Evolutionary conservation across 495 filamentous ascomycete species (phyloP), one percentile per base, ranked within the genome.

Genomic region (Penicillium taxi): DNA sequence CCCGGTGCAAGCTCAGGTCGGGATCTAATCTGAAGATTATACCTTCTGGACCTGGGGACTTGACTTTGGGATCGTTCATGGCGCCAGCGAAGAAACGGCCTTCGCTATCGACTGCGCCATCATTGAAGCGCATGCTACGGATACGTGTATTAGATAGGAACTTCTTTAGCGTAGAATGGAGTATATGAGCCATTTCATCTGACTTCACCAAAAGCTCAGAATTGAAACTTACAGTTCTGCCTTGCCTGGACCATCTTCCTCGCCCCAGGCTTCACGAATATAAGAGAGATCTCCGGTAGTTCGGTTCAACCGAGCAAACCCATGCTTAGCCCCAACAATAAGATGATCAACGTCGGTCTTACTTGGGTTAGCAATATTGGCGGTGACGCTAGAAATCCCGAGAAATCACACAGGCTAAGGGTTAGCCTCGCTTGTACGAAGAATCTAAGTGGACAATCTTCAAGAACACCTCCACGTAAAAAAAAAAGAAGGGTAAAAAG

Each of bases 41-140:
- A 16, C 76, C 78, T 65, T 67, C 61, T 29, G 60, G 39, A 13
- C 48, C 44, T 1, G 48, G 60, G 6, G 42, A 35, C 27, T 65
- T 42, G 25, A 65, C 44, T 29, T 67, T 67, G 15, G 66, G 61
- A 49, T 94, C 88, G 45, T 84, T 89, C 86, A 95, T 94, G 24
- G 77, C 72, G n/a, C 86, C 84, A 6, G 84, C 72, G 86, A 87
- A 94, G 59, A 89, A 90, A 27, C 88, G 69, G 33, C 88, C 89
- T 36, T 80, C 67, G 26, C 78, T 80, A 53, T 94, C 88, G 35
- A 84, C 77, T 5, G 76, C 80, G 25, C 87, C 89, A 52, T 94
- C 88, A 52, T 95, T 94, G 61, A 70, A 73, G 40, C 72, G 70
- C 74, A 73, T 74, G 29, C 70, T 71, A 47, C n/a, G n/a, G n/a